Conservation (phyloP, 108 stramenopile genomes). For the Nitzschia sp. region DNA sequence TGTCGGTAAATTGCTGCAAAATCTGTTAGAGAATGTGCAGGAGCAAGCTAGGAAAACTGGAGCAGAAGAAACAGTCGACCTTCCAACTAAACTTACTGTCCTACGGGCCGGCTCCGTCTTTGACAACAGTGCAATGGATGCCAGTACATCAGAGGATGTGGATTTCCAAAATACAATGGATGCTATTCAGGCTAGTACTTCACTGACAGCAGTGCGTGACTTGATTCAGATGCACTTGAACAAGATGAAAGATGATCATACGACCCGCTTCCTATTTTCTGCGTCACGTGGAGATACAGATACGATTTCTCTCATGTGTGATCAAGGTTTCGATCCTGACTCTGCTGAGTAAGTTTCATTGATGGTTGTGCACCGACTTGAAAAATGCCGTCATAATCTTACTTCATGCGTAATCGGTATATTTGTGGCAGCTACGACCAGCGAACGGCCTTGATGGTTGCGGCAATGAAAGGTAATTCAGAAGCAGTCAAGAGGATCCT, state of each 20-base stretch:
- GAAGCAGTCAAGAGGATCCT: slow-evolving; percentile 52
- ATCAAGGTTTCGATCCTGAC: slow-evolving; percentile 70
- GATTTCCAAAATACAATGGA: slow-evolving; percentile 9
- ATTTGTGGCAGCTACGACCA: too few species aligned
- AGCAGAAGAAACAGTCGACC: neutral
- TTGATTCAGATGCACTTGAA: slow-evolving; percentile 64
- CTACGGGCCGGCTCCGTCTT: slow-evolving; percentile 4
- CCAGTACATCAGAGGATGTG: neutral
- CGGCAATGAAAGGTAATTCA: slow-evolving; percentile 66
- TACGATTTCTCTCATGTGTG: slow-evolving; percentile 62
- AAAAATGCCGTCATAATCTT: too few species aligned
- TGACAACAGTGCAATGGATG: neutral
- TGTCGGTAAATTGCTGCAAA: slow-evolving; percentile 38
- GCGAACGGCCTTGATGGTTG: slow-evolving; percentile 70
- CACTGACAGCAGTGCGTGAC: slow-evolving; percentile 39
- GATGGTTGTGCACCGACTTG: too few species aligned
- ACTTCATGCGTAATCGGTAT: too few species aligned
- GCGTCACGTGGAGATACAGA: slow-evolving; percentile 59
- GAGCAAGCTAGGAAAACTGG: neutral
- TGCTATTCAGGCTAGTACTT: slow-evolving; percentile 11
- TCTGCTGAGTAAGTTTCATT: slow-evolving; percentile 62
- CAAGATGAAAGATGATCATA: slow-evolving; percentile 62
- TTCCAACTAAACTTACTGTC: neutral
- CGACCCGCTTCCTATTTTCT: slow-evolving; percentile 64
- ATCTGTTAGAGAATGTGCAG: slow-evolving; percentile 42